phyloP scores from a whole-genome alignment of 176 grass and related monocot species.

The Aegilops speltoides region DNA sequence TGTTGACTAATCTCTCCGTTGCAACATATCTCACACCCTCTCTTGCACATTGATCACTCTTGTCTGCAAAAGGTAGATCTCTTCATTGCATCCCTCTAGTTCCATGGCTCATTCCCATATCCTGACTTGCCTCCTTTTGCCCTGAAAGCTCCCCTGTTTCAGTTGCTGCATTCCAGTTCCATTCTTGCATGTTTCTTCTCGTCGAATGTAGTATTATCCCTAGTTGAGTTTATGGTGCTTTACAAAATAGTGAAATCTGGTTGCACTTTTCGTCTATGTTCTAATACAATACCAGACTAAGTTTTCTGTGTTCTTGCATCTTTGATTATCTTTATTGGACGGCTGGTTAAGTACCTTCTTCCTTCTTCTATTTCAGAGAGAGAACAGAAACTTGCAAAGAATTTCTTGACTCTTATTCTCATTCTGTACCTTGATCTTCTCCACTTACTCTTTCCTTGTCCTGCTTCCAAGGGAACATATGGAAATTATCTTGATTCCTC shows the following conservation, averaged over 20 bases:
- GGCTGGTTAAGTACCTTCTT: not conserved
- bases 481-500: not conserved
- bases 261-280: not conserved
- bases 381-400: not conserved
- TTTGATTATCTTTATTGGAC: not conserved
- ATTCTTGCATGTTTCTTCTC: not conserved
- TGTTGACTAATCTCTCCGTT: not conserved
- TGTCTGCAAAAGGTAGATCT: not conserved
- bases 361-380: not conserved
- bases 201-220: not conserved
- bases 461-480: not conserved
- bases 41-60: not conserved
- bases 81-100: not conserved
- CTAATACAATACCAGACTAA: not conserved
- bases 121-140: not conserved
- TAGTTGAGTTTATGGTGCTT: not conserved
- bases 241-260: not conserved
- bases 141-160: not conserved
- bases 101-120: not conserved
- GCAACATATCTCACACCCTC: not conserved
- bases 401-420: not conserved
- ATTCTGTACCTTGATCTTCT: not conserved
- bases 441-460: not conserved
- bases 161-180: not conserved
- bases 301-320: not conserved